Conservation (phyloP, 805 yeast genomes). For the Geotrichum ghanense region DNA sequence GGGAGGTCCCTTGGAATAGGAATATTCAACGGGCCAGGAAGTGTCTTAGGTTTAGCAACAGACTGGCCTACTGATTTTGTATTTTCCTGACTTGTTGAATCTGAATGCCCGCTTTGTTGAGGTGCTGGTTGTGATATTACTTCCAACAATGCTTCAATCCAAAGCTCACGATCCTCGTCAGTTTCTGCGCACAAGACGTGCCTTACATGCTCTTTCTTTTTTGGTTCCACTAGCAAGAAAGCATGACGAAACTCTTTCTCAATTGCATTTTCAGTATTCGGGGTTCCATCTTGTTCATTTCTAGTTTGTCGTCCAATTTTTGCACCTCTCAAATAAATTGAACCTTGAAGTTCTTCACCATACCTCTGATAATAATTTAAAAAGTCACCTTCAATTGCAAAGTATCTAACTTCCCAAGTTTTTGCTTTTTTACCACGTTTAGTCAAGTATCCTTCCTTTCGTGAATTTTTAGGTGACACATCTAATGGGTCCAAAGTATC, state of each 20-base stretch:
- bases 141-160: constrained; percentile 42
- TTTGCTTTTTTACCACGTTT: constrained; percentile 57
- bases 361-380: constrained; percentile 47
- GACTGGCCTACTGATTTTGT: too few relatives aligned
- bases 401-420: constrained; percentile 61
- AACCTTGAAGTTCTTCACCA: constrained; percentile 44
- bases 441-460: constrained; percentile 54
- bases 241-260: constrained; percentile 38
- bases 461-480: constrained; percentile 32
- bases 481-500: constrained; percentile 53
- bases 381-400: constrained; percentile 48
- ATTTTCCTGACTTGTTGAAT: too few relatives aligned
- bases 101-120: too few relatives aligned
- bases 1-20: neutral
- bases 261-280: constrained; percentile 23
- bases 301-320: constrained; percentile 41
- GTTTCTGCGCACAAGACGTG: constrained; percentile 73
- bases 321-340: constrained; percentile 37
- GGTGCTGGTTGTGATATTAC: constrained; percentile 14
- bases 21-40: too few relatives aligned
- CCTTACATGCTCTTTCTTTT: constrained; percentile 24
- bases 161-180: constrained; percentile 59
- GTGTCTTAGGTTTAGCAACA: too few relatives aligned
- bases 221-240: constrained; percentile 35
- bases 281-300: constrained; percentile 22